Evolutionary conservation across 2,329 filamentous ascomycete species (phyloP).

Genomic region (Lizonia empirigonia): DNA sequence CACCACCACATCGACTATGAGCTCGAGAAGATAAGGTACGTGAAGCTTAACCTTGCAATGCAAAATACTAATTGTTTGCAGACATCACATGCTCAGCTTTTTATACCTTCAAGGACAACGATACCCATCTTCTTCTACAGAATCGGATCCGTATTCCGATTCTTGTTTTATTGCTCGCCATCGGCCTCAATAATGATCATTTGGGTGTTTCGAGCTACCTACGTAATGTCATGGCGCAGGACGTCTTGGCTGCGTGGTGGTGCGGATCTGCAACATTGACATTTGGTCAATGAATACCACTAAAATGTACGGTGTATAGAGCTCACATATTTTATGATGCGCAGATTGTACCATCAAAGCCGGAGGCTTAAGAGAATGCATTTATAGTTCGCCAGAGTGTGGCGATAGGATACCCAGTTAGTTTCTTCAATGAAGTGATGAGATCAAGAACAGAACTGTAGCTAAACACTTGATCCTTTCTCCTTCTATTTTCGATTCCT

Average conservation of each 20-base stretch:
- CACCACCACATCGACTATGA: not conserved
- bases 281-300: not conserved
- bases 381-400: not conserved
- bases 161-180: not conserved
- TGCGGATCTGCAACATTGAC: slow-evolving; percentile 6
- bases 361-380: not conserved
- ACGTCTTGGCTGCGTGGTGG: not conserved
- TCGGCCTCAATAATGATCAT: not conserved
- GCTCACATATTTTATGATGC: not conserved
- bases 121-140: not conserved
- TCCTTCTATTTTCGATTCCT: not conserved
- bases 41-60: not conserved
- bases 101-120: not conserved
- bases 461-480: not conserved
- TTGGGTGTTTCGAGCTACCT: not conserved
- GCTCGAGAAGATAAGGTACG: slow-evolving; percentile 10
- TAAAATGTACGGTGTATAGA: not conserved
- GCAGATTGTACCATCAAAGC: not conserved
- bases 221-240: slow-evolving; percentile 9
- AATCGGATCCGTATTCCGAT: not conserved
- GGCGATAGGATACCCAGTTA: not conserved
- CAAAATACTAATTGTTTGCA: not conserved
- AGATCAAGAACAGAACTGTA: too few relatives aligned
- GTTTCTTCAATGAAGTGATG: not conserved
- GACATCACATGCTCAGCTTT: not conserved